Evolutionary conservation across 1,284 basidiomycete species (phyloP).

Genomic region (Malassezia furfur): DNA sequence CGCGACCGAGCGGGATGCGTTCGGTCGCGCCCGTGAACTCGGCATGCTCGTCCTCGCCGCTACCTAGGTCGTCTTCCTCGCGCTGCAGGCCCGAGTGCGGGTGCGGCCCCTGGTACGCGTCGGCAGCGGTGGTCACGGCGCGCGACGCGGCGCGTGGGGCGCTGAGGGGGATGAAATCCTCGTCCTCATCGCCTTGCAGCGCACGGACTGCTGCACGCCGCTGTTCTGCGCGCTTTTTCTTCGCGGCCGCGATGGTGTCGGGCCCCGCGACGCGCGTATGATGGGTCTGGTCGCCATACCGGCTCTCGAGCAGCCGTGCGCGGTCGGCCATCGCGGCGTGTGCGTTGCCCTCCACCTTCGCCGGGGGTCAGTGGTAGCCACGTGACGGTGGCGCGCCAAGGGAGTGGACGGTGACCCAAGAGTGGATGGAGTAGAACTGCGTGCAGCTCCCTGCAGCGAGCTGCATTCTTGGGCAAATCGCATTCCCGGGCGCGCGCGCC

Average conservation of each 20-base stretch:
- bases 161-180: neutral
- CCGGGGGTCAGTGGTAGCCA: neutral
- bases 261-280: neutral
- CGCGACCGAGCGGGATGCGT: conserved; percentile 31
- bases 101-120: conserved; percentile 22
- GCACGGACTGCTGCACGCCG: neutral
- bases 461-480: neutral
- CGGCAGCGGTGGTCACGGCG: neutral
- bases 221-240: conserved; percentile 5
- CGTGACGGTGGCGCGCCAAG: neutral
- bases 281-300: conserved; percentile 10
- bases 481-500: neutral
- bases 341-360: neutral
- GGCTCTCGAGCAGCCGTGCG: conserved; percentile 9
- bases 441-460: conserved; percentile 3
- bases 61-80: conserved; percentile 39
- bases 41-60: conserved; percentile 39
- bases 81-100: conserved; percentile 32
- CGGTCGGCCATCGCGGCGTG: conserved; percentile 5
- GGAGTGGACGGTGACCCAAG: no score
- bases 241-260: neutral
- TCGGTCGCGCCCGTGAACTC: conserved; percentile 39
- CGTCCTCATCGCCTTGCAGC: neutral
- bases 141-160: neutral
- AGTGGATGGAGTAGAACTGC: no score